Conservation (phyloP, 2,329 filamentous ascomycete species). For the Zymoseptoria brevis region DNA sequence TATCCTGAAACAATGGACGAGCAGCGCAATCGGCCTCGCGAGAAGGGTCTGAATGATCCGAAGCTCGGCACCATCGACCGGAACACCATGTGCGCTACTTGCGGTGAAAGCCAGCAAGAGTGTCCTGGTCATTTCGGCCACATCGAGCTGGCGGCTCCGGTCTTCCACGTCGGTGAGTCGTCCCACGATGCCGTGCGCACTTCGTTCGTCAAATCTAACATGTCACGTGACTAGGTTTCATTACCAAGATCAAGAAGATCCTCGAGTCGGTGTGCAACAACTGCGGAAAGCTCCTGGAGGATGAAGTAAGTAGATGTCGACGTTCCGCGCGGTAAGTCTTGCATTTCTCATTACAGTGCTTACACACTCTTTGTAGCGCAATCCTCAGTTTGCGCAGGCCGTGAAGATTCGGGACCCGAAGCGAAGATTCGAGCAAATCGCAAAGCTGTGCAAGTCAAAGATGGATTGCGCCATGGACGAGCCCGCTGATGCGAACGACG, state of each 20-base stretch:
- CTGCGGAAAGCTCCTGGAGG: conserved; percentile 93
- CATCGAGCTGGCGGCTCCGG: conserved; percentile 92
- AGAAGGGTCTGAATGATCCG: conserved; percentile 89
- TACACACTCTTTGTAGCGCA: conserved; percentile 54
- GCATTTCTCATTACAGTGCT: conserved; percentile 34
- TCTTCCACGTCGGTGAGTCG: conserved; percentile 69
- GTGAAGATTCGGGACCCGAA: conserved; percentile 85
- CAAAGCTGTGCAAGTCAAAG: conserved; percentile 86
- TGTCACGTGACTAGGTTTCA: conserved; percentile 59
- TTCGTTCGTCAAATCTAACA: conserved; percentile 1
- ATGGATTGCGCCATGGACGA: conserved; percentile 73
- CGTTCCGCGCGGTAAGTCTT: conserved; percentile 8
- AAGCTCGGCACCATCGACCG: conserved; percentile 94
- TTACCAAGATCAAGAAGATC: conserved; percentile 99
- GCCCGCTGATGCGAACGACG: conserved; percentile 58
- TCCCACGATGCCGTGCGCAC: conserved; percentile 3
- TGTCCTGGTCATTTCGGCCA: conserved; percentile 98
- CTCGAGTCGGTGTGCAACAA: conserved; percentile 98
- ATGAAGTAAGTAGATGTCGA: conserved; percentile 78
- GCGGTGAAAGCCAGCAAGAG: conserved; percentile 88
- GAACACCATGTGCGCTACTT: conserved; percentile 91
- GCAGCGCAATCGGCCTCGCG: conserved; percentile 79
- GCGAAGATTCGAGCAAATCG: conserved; percentile 84
- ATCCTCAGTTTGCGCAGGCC: conserved; percentile 74
- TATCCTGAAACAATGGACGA: conserved; percentile 99